Conservation (phyloP, 108 stramenopile genomes). For the Discostella pseudostelligera region DNA sequence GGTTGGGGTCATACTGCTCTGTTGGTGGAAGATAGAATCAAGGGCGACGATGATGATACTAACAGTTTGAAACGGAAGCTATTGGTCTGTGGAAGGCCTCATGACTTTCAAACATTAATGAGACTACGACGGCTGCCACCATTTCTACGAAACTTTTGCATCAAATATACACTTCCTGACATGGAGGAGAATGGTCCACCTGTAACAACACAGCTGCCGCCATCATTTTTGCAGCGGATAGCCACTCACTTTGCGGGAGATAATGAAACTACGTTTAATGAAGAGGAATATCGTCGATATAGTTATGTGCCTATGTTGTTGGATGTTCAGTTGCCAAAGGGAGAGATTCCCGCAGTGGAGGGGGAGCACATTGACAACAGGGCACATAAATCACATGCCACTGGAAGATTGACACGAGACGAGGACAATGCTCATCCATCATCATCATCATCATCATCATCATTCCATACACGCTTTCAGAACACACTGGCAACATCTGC, state of each 20-base stretch:
- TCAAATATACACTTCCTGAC: conserved; percentile 15
- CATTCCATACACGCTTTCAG: conserved; percentile 26
- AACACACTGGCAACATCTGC: conserved; percentile 57
- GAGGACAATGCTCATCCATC: not conserved
- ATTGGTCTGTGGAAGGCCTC: conserved; percentile 72
- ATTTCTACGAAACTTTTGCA: conserved; percentile 36
- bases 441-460: not conserved
- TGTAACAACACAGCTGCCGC: not conserved
- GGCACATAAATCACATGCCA: conserved; percentile 11
- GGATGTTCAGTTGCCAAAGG: conserved; percentile 32
- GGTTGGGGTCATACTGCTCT: conserved; percentile 83
- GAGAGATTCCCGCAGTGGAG: conserved; percentile 31
- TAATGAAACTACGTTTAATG: conserved; percentile 32
- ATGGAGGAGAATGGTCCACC: not conserved
- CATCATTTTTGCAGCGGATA: conserved; percentile 27
- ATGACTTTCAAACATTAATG: conserved; percentile 73
- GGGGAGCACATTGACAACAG: conserved; percentile 16
- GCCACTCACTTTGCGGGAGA: conserved; percentile 38
- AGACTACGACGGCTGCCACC: conserved; percentile 68
- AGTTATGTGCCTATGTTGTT: conserved; percentile 17
- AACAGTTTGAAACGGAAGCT: conserved; percentile 30
- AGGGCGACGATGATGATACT: conserved; percentile 9
- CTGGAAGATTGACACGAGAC: not conserved
- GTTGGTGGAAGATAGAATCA: conserved; percentile 20
- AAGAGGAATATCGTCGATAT: conserved; percentile 34